Conservation (phyloP, 257 asterid genomes). For the Anisodus tanguticus region DNA sequence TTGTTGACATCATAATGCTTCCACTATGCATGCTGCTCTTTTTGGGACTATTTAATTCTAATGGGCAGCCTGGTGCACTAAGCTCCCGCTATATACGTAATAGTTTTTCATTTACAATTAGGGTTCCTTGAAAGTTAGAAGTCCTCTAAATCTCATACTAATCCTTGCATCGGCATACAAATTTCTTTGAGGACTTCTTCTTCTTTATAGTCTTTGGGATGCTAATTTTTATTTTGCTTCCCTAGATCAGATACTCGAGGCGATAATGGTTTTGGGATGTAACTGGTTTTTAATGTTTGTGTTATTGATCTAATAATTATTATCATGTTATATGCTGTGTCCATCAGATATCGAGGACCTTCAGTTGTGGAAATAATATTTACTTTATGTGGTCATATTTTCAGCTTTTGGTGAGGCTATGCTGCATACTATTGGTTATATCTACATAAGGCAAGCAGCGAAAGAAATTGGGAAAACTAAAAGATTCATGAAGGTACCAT, state of each 20-base stretch:
- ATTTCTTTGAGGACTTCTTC: background rate
- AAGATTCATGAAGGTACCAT: constrained; percentile 79
- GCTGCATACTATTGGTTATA: constrained; percentile 84
- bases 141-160: background rate
- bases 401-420: constrained; percentile 87
- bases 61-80: too few species aligned
- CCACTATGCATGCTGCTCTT: background rate
- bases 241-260: background rate
- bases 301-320: background rate
- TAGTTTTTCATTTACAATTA: background rate
- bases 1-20: background rate
- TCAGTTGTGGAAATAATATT: background rate
- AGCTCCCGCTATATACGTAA: too few species aligned
- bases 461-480: constrained; percentile 76
- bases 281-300: background rate
- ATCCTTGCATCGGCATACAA: background rate
- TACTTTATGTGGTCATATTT: constrained; percentile 31
- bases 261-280: background rate
- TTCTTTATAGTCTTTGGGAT: background rate
- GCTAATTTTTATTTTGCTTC: background rate
- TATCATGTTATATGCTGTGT: background rate
- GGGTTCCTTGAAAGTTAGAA: background rate
- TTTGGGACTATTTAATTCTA: background rate
- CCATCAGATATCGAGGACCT: background rate
- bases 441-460: constrained; percentile 88